Evolutionary conservation across 495 filamentous ascomycete genomes (phyloP).

Genomic region (Astrocystis sublimbata): DNA sequence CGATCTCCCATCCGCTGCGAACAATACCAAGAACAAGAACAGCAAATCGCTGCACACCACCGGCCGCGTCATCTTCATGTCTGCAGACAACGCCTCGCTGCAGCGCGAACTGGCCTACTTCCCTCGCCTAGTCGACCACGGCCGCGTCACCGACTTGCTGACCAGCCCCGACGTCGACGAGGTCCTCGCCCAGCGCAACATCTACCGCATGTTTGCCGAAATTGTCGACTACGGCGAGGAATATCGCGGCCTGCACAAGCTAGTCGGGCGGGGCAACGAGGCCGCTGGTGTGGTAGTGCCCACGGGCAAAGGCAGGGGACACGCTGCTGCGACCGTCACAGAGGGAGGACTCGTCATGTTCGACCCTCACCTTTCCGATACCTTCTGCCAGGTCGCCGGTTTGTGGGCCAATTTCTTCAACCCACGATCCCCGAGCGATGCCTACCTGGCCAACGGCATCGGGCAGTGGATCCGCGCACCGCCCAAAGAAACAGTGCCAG

Average conservation of each 20-base stretch:
- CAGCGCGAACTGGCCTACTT: neutral
- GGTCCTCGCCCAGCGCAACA: constrained; percentile 44
- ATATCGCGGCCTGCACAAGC: constrained; percentile 46
- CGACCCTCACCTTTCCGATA: constrained; percentile 24
- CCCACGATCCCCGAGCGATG: constrained; percentile 33
- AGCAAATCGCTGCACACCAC: constrained; percentile 15
- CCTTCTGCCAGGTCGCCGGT: constrained; percentile 52
- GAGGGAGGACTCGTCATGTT: constrained; percentile 22
- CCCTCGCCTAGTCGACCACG: constrained; percentile 14
- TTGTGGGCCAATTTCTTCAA: constrained; percentile 56
- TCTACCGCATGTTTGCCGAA: constrained; percentile 47
- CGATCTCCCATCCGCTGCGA: neutral
- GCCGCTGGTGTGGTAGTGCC: constrained; percentile 46
- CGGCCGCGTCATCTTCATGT: constrained; percentile 23
- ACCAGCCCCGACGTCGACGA: constrained; percentile 37
- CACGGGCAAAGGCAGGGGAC: constrained; percentile 27
- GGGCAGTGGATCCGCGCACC: constrained; percentile 49
- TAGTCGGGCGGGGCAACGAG: constrained; percentile 45
- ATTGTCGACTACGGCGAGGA: constrained; percentile 50
- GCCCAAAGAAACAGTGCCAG: constrained; percentile 21
- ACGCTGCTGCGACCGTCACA: constrained; percentile 4
- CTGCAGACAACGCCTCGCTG: neutral
- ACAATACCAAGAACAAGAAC: neutral
- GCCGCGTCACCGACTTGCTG: constrained; percentile 39
- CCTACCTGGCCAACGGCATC: constrained; percentile 49